Base-by-base conservation (phyloP, 352 stramenopile genomes). In the Phytophthora colocasiae region DNA sequence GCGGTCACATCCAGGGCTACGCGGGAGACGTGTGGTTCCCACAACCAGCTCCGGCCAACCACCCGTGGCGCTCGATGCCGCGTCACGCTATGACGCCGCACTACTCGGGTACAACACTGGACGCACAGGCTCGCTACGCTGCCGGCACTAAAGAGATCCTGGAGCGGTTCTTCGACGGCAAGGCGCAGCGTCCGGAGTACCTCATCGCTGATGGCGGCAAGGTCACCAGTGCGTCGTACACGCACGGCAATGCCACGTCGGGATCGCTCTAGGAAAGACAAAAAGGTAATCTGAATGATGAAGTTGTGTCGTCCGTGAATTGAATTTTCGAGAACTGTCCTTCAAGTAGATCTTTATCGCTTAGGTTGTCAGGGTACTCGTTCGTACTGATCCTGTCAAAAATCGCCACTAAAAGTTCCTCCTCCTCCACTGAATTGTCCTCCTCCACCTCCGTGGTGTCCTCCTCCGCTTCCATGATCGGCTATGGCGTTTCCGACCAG, bases 1-100 rank as follows among this genome's bases (percentile, higher is more conserved):
- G 54, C 26, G 62, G 68, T 15, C 59, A 79, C 57, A 78, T 83
- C 52, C 68, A 71, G 32, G 69, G 58, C 1, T 71, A 73, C n/a
- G 75, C 62, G 48, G 74, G 93, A 24, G 89, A 97, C 70, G 89
- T 92, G 14, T 93, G 87, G 38, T 80, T 81, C 64, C 89, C 89
- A 8, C 87, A 97, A 70, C 89, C 89, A 7, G 70, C 93, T 26
- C 85, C 84, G 24, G 32, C 56, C 39, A 68, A 87, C 39, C 85
- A 95, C 71, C 73, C 70, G 58, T 77, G 69, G 69, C 69, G 69
- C 26, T 56, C 48, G 11, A 77, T 77, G 69, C 64, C 64, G 4
- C 56, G 76, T 60, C 71, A 83, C 70, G 75, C 69, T 32, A 83
- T 83, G 75, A 83, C 75, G 36, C 75, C 75, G 34, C 75, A 83